Evolutionary conservation across 139 green algal genomes (phyloP), one percentile per base, ranked within the genome.

Genomic region (Tetradesmus obliquus): DNA sequence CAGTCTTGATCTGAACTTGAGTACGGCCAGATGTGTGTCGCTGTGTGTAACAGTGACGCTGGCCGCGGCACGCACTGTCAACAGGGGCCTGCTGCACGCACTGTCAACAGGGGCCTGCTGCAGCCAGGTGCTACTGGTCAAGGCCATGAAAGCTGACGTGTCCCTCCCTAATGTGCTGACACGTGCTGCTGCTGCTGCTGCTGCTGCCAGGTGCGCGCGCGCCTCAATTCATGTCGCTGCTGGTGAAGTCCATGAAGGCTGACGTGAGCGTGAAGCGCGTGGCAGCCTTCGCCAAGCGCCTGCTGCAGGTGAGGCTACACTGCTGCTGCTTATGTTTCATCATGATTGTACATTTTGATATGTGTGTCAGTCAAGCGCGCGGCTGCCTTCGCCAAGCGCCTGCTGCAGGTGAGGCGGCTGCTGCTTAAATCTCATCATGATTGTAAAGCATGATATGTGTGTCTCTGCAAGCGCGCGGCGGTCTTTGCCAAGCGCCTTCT

Each of bases 401-500:
- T 99, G 81, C 94, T 99, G 92, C 98, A 99, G 94, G 95, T 98
- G 53, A 53, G 54, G 80, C 51, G 0, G 22, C n/a, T 9, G 76
- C 76, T 55, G 76, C 76, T 45, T 45, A 15, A 12, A 51, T 22
- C 8, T 19, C 0, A 83, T 51, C 76, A 55, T 19, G 32, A 51
- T 19, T 17, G 12, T 45, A 12, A 15, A 55, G 10, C 8, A 8
- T 83, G 76, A 22, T 19, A 45, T 72, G 76, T 19, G 32, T 45
- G 32, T 45, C 32, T 45, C 45, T 88, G 32, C n/a, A 94, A 95
- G 81, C 93, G 98, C 57, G 90, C 97, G 3, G 94, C 96, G 0
- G 97, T 98, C 17, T 98, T 99, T 79, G 93, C 94, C 84, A 99
- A 99, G 96, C 94, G 98, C 3, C 91, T 99, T 79, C 94, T 99